Conservation (phyloP, 768 basidiomycete genomes). For the Gyrodon lividus region DNA sequence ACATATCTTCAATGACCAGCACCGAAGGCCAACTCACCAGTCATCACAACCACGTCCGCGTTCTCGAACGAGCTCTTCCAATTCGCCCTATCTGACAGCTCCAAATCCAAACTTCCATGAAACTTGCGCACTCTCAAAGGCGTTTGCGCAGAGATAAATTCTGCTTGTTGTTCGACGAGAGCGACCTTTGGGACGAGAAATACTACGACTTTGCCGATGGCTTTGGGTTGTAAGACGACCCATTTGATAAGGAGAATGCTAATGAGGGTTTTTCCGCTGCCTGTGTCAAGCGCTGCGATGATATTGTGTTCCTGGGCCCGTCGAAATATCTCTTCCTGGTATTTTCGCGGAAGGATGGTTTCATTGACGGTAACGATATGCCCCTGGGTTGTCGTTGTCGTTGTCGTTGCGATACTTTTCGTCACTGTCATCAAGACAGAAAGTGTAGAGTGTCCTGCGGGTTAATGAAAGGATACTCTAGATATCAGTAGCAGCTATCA, state of each 20-base stretch:
- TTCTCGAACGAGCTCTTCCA: slow-evolving; percentile 65
- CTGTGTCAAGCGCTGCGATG: slow-evolving; percentile 59
- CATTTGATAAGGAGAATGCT: slow-evolving; percentile 71
- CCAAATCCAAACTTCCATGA: slow-evolving; percentile 69
- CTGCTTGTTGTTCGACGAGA: slow-evolving; percentile 79
- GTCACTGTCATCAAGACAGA: slow-evolving; percentile 26
- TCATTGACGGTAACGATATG: slow-evolving; percentile 33
- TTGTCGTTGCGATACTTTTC: slow-evolving; percentile 13
- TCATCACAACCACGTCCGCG: slow-evolving; percentile 83
- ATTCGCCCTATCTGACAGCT: slow-evolving; percentile 59
- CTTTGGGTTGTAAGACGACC: slow-evolving; percentile 52
- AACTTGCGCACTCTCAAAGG: slow-evolving; percentile 66
- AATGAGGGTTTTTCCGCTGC: slow-evolving; percentile 62
- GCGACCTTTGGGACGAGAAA: slow-evolving; percentile 87
- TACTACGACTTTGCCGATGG: slow-evolving; percentile 59
- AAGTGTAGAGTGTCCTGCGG: slow-evolving; percentile 9
- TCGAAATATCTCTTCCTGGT: slow-evolving; percentile 56
- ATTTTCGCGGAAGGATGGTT: slow-evolving; percentile 45
- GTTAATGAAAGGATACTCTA: slow-evolving; percentile 3
- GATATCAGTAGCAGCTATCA: slow-evolving; percentile 14
- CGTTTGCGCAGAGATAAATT: slow-evolving; percentile 63
- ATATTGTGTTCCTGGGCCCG: slow-evolving; percentile 51
- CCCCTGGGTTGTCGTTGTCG: slow-evolving; percentile 24
- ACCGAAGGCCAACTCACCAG: slow-evolving; percentile 47
- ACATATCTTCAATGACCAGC: background rate